These are phyloP conservation scores for Aspergillus baeticus DNA, from an alignment of 495 filamentous ascomycete genomes.

Conservation along the genomic window DNA sequence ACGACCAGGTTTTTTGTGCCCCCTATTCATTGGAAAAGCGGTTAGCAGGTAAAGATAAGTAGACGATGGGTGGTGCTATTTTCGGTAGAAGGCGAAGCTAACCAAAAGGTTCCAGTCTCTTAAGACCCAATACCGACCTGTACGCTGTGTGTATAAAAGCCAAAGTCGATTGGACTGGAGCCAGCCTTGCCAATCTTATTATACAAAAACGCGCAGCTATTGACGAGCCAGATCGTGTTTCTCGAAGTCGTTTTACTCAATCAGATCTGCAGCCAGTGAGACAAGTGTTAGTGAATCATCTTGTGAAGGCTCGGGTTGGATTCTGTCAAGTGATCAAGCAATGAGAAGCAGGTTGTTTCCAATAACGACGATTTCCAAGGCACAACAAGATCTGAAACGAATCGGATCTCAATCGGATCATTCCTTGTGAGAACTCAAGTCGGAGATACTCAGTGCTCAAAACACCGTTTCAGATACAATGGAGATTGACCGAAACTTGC, in stretches of 20 bases:
- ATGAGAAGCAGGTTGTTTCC: constrained; percentile 4
- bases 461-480: constrained; percentile 19
- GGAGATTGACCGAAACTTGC: constrained; percentile 7
- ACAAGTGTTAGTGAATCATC: constrained; percentile 16
- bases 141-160: neutral
- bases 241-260: constrained; percentile 2
- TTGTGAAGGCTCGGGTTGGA: constrained; percentile 1
- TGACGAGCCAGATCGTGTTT: neutral
- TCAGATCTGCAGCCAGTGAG: constrained; percentile 12
- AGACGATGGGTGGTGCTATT: neutral
- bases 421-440: constrained; percentile 9
- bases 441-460: constrained; percentile 1
- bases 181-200: constrained; percentile 28
- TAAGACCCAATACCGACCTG: too few species aligned
- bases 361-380: constrained; percentile 3
- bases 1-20: neutral
- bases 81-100: neutral
- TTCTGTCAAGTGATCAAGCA: neutral
- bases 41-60: constrained; percentile 1
- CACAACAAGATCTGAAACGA: constrained; percentile 12
- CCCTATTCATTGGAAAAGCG: neutral
- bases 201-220: neutral
- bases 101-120: constrained; percentile 1
- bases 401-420: constrained; percentile 11
- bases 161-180: constrained; percentile 19